Percentiles rank a stretch among this genome's conserved stretches.
These are phyloP conservation scores for Erythrobasidium yunnanense DNA, from an alignment of 768 basidiomycete genomes.

Conservation along the genomic window DNA sequence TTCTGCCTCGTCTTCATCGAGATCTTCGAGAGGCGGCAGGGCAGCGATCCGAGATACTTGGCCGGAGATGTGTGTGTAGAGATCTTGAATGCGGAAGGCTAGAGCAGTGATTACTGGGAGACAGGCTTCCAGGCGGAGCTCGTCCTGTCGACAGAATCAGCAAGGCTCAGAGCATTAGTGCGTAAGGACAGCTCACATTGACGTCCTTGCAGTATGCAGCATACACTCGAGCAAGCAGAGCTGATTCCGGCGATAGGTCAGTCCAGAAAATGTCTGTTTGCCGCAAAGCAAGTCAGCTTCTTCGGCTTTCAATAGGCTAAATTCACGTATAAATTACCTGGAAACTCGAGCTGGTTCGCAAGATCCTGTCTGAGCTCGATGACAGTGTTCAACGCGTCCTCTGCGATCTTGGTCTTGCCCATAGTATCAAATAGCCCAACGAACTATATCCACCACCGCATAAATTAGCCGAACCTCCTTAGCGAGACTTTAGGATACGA, in stretches of 20 bases:
- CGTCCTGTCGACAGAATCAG: slow-evolving; percentile 38
- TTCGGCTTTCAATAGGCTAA: slow-evolving; percentile 34
- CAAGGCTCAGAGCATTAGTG: background rate
- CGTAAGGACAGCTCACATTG: slow-evolving; percentile 39
- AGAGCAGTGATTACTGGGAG: slow-evolving; percentile 76
- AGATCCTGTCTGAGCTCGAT: slow-evolving; percentile 59
- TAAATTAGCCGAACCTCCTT: no score
- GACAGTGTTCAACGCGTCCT: slow-evolving; percentile 62
- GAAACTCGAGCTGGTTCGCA: slow-evolving; percentile 58
- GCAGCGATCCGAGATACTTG: slow-evolving; percentile 30
- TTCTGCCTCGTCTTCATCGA: slow-evolving; percentile 40
- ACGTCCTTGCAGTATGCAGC: slow-evolving; percentile 59
- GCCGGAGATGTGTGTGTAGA: slow-evolving; percentile 58
- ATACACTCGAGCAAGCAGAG: slow-evolving; percentile 72
- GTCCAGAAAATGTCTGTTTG: slow-evolving; percentile 61
- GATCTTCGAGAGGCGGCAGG: slow-evolving; percentile 38
- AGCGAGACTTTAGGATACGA: no score
- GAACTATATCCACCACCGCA: slow-evolving; percentile 33
- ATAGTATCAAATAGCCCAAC: slow-evolving; percentile 41
- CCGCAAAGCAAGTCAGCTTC: background rate
- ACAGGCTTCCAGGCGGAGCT: slow-evolving; percentile 52
- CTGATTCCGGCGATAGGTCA: slow-evolving; percentile 58
- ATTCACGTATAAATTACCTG: slow-evolving; percentile 46
- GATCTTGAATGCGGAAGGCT: slow-evolving; percentile 61
- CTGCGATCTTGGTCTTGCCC: slow-evolving; percentile 47